These are phyloP conservation scores for Zygosaccharomyces pseudobailii DNA, from an alignment of 1,139 yeast genomes.

Conservation along the genomic window DNA sequence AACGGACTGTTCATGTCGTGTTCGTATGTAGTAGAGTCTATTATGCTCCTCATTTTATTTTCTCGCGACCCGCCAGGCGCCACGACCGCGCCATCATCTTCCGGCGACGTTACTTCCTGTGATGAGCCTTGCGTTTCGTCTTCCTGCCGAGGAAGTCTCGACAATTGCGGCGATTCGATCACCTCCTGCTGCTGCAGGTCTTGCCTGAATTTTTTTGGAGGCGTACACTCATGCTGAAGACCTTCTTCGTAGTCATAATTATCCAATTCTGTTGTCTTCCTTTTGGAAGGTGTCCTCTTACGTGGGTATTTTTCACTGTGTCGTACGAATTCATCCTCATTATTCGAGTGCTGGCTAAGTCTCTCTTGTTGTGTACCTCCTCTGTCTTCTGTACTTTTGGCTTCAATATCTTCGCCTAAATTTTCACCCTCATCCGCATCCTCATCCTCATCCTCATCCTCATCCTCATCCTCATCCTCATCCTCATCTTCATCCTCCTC, in stretches of 20 bases:
- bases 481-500: slow-evolving; percentile 19
- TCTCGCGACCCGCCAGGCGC: neutral
- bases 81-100: neutral
- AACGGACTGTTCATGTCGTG: slow-evolving; percentile 9
- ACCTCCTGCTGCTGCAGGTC: slow-evolving; percentile 1
- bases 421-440: slow-evolving; percentile 12
- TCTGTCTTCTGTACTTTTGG: neutral
- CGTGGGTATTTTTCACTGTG: neutral
- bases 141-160: slow-evolving; percentile 1
- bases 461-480: slow-evolving; percentile 18
- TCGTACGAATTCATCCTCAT: neutral
- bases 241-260: slow-evolving; percentile 21
- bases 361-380: neutral
- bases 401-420: slow-evolving; percentile 7
- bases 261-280: slow-evolving; percentile 27
- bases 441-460: slow-evolving; percentile 19
- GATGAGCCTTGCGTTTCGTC: slow-evolving; percentile 7
- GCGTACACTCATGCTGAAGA: slow-evolving; percentile 11
- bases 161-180: slow-evolving; percentile 11
- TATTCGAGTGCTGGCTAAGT: neutral
- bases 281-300: slow-evolving; percentile 19
- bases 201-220: slow-evolving; percentile 25
- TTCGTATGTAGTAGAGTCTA: slow-evolving; percentile 7
- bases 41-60: slow-evolving; percentile 7
- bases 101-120: slow-evolving; percentile 14